Evolutionary conservation across 331 rosid genomes (phyloP).

Genomic region (Malus hybrid): DNA sequence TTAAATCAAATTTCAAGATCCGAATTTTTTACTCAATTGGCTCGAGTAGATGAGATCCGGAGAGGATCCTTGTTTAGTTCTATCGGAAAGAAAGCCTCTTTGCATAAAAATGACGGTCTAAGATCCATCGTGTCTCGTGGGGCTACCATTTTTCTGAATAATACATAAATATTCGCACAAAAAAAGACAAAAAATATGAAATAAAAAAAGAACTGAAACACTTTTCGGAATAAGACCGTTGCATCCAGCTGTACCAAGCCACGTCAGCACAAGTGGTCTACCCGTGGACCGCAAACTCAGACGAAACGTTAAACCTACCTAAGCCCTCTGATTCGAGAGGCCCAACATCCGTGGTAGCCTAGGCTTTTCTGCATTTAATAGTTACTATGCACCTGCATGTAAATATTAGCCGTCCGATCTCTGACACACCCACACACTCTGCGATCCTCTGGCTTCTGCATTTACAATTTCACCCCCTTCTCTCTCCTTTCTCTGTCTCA

Average conservation of each 20-base stretch:
- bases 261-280: conserved; percentile 22
- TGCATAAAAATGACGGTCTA: neutral
- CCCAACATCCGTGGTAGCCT: neutral
- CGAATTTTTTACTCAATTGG: too few species aligned
- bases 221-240: conserved; percentile 20
- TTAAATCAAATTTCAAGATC: too few species aligned
- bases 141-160: neutral
- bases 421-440: conserved; percentile 12
- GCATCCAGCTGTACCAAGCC: conserved; percentile 29
- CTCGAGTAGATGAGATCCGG: too few species aligned
- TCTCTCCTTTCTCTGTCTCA: neutral
- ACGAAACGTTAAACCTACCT: too few species aligned
- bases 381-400: conserved; percentile 13
- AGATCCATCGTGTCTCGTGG: neutral
- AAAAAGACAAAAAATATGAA: neutral
- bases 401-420: conserved; percentile 26
- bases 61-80: too few species aligned
- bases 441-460: neutral
- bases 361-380: neutral
- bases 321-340: neutral
- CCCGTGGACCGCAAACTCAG: conserved; percentile 4
- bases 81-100: too few species aligned
- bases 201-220: neutral
- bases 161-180: neutral
- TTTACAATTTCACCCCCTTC: conserved; percentile 7